phyloP scores from a whole-genome alignment of 179 eudicot genomes.

The Heliamphora pulchella region DNA sequence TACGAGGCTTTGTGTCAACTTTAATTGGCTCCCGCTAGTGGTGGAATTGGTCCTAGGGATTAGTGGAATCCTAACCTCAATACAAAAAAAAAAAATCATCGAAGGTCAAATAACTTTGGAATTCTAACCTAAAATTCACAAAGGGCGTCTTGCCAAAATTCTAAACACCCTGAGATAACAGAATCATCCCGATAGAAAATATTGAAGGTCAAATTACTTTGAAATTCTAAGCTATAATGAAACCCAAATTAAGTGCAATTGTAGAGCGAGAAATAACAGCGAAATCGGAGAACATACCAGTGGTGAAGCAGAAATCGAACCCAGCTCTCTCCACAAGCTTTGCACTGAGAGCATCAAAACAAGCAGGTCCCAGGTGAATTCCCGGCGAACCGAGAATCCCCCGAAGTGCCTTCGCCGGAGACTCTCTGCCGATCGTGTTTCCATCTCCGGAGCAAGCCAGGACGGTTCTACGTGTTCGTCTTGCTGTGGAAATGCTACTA shows the following conservation, averaged over 20 bases:
- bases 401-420: constrained; percentile 51
- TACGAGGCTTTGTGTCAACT: too few species aligned
- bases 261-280: not conserved
- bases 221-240: not conserved
- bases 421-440: constrained; percentile 3
- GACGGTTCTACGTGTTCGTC: not conserved
- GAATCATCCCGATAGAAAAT: not conserved
- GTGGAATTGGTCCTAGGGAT: too few species aligned
- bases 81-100: too few species aligned
- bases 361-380: constrained; percentile 84
- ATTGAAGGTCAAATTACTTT: not conserved
- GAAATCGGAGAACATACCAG: constrained; percentile 39
- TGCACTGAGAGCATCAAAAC: constrained; percentile 90
- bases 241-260: not conserved
- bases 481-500: not conserved
- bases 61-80: too few species aligned
- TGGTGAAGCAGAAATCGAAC: constrained; percentile 71
- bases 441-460: constrained; percentile 8
- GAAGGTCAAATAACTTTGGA: too few species aligned
- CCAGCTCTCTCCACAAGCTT: constrained; percentile 72
- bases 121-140: too few species aligned
- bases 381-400: constrained; percentile 58
- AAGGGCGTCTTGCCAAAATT: too few species aligned
- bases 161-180: too few species aligned
- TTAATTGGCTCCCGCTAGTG: too few species aligned